These are phyloP conservation scores for Beta corolliflora DNA, from an alignment of 179 eudicot species.

Conservation along the genomic window DNA sequence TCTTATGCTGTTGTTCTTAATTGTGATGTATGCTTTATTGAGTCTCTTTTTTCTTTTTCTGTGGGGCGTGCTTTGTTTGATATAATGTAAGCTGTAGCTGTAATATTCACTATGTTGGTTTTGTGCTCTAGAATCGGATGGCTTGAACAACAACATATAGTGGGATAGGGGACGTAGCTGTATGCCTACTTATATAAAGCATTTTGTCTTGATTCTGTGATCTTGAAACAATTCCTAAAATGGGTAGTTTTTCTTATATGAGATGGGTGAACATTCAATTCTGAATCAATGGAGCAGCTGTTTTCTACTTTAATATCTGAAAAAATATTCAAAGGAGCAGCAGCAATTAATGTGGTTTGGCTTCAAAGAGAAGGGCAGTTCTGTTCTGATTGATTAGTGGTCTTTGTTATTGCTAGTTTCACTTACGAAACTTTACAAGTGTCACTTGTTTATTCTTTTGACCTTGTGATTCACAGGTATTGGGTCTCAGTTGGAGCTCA, in stretches of 20 bases:
- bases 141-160: not conserved
- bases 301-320: not conserved
- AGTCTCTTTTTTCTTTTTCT: no score
- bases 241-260: not conserved
- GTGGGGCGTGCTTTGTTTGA: no score
- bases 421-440: not conserved
- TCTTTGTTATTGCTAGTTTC: not conserved
- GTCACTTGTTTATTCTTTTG: not conserved
- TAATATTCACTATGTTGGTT: not conserved
- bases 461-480: conserved; percentile 46
- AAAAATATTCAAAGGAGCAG: not conserved
- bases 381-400: not conserved
- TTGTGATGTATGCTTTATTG: not conserved
- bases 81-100: not conserved
- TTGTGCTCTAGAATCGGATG: not conserved
- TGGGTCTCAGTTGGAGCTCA: conserved; percentile 99
- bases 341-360: not conserved
- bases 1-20: not conserved
- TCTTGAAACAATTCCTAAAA: not conserved
- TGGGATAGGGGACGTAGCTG: not conserved
- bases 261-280: not conserved
- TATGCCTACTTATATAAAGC: not conserved
- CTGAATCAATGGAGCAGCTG: not conserved
- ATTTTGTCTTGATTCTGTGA: not conserved
- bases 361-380: not conserved